Conservation (phyloP, 352 stramenopile species). For the Phytopythium litorale region DNA sequence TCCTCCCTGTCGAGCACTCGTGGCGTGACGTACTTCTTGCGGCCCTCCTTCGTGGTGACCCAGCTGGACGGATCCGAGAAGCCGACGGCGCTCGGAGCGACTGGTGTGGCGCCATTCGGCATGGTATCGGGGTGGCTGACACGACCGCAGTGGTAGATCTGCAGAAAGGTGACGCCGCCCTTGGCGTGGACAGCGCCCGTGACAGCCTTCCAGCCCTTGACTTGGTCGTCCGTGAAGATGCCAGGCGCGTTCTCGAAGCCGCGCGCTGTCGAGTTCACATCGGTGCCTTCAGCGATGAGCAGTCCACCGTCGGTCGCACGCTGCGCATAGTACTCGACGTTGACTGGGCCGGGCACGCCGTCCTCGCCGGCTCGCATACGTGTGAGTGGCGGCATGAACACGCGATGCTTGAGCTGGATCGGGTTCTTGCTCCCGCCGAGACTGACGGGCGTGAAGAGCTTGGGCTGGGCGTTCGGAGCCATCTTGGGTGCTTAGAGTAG, state of each 20-base stretch:
- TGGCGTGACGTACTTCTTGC: conserved; percentile 23
- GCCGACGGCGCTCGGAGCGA: conserved; percentile 28
- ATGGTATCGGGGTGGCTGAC: conserved; percentile 13
- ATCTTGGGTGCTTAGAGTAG: background rate
- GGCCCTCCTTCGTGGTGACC: conserved; percentile 8
- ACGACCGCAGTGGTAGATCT: conserved; percentile 54
- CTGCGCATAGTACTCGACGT: conserved; percentile 19
- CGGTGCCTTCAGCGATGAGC: conserved; percentile 4
- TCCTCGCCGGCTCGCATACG: conserved; percentile 2
- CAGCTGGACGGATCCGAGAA: conserved; percentile 10
- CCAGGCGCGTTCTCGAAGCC: conserved; percentile 14
- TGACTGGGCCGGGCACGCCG: conserved; percentile 7
- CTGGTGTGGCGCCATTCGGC: conserved; percentile 13
- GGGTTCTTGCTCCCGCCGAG: conserved; percentile 19
- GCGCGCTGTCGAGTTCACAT: conserved; percentile 5
- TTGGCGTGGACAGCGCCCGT: conserved; percentile 55
- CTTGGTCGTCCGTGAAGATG: conserved; percentile 26
- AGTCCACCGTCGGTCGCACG: conserved; percentile 5
- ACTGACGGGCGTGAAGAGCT: conserved; percentile 29
- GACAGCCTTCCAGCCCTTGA: conserved; percentile 22
- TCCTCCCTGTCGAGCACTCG: conserved; percentile 51
- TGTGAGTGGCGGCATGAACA: conserved; percentile 27
- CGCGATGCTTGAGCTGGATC: conserved; percentile 28
- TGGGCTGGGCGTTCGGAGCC: conserved; percentile 6
- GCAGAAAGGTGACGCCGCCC: conserved; percentile 18